These are phyloP conservation scores for Rasamsonia emersonii DNA, from an alignment of 2,329 filamentous ascomycete genomes.

Conservation along the genomic window DNA sequence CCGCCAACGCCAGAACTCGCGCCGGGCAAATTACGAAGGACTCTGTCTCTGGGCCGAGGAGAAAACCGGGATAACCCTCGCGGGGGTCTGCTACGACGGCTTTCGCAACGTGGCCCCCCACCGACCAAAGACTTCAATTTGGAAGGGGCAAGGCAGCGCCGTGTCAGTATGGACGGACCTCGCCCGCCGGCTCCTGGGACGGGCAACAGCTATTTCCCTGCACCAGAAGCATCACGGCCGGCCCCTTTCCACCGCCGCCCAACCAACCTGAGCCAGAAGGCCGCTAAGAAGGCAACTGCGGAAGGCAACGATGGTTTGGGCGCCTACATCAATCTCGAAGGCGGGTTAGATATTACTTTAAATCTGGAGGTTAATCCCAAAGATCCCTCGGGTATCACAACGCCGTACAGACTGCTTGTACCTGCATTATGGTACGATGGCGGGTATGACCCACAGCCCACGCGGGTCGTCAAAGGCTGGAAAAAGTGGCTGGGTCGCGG, in stretches of 20 bases:
- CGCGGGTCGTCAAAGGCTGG: conserved; percentile 30
- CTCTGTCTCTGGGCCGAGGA: conserved; percentile 52
- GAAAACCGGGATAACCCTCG: conserved; percentile 37
- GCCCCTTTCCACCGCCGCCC: conserved; percentile 58
- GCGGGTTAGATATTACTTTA: conserved; percentile 75
- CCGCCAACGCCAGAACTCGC: conserved; percentile 30
- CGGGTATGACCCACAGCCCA: conserved; percentile 27
- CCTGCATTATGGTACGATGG: conserved; percentile 59
- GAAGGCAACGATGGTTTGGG: conserved; percentile 43
- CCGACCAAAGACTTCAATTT: conserved; percentile 32
- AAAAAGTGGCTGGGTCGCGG: conserved; percentile 28
- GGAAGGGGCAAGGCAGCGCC: conserved; percentile 17
- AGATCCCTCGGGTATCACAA: conserved; percentile 80
- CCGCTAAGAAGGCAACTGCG: conserved; percentile 50
- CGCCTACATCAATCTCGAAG: conserved; percentile 63
- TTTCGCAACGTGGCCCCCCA: conserved; percentile 37
- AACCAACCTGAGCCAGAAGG: conserved; percentile 58
- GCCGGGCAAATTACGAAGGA: conserved; percentile 43
- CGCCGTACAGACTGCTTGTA: conserved; percentile 77
- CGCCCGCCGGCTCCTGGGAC: conserved; percentile 19
- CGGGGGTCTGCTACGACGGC: conserved; percentile 36
- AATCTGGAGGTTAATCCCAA: conserved; percentile 82
- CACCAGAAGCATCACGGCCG: conserved; percentile 22
- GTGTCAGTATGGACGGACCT: conserved; percentile 28
- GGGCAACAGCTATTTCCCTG: conserved; percentile 26